Base-by-base conservation (phyloP, 208 protist genomes). In the Acanthamoeba triangularis region DNA sequence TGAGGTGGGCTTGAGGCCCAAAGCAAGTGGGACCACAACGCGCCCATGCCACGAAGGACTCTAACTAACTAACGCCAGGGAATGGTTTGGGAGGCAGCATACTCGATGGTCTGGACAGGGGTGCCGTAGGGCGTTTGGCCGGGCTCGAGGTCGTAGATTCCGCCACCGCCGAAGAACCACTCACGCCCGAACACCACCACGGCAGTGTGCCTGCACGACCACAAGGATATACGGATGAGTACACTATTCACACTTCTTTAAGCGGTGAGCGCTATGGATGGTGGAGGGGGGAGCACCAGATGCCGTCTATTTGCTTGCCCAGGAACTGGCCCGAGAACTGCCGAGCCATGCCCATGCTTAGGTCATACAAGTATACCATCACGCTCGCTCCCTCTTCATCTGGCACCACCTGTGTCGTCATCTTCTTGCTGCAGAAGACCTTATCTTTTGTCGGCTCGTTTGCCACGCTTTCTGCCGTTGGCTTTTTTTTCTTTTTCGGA, bases 71-170 rank as follows among this genome's bases (percentile, higher is more conserved):
- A n/a, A n/a, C n/a, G n/a, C n/a, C n/a, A n/a, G n/a, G n/a, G n/a
- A n/a, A n/a, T n/a, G n/a, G n/a, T n/a, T n/a, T n/a, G 49, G 44
- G n/a, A 16, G 52, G 84, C 28, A 90, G 84, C 88, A 30, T 65
- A 94, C 91, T 94, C 91, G n/a, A 94, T 94, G n/a, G 59, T 44
- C 33, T 94, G 91, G 28, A 94, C 91, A 37, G 91, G 91, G 10
- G 91, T 72, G 37, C 91, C 91, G 54, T 94, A 94, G 69, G 91
- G 91, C 47, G 91, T 94, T 23, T 87, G 91, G 69, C 91, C 91
- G 10, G 91, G 91, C 91, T n/a, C 91, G 30, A 87, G 33, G 72
- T 85, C 65, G 33, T 52, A 94, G 69, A 94, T 94, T 33, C 91
- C 91, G 16, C 91, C 91, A 25, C 91, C 91, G 65, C 91, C 91